A percentile compares a stretch with the other conserved stretches of the same genome.
Evolutionary conservation across 1,284 basidiomycete genomes (phyloP).

Genomic region (Albatrellus sp.): DNA sequence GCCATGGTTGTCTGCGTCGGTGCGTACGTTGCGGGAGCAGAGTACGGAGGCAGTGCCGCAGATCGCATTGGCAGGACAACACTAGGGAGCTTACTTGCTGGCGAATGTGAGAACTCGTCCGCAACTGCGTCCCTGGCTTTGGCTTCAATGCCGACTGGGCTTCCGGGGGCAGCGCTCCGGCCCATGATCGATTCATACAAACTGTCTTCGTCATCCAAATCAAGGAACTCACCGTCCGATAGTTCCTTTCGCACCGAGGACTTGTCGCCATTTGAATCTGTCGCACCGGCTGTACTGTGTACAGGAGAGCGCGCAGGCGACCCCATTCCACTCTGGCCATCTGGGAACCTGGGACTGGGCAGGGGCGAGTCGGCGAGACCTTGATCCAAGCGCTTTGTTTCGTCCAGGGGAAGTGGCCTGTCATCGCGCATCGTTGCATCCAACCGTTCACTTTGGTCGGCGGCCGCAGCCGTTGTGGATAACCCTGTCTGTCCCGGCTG

Average conservation of each 20-base stretch:
- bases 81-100: conserved; percentile 2
- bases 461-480: neutral
- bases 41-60: neutral
- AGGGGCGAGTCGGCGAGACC: conserved; percentile 51
- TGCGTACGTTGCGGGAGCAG: conserved; percentile 1
- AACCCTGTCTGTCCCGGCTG: too few species aligned
- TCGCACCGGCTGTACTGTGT: conserved; percentile 9
- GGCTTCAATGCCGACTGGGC: conserved; percentile 9
- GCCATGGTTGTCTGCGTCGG: neutral
- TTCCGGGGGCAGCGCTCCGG: conserved; percentile 14
- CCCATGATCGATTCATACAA: conserved; percentile 16
- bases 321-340: neutral
- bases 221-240: conserved; percentile 41
- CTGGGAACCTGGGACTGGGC: conserved; percentile 32
- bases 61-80: neutral
- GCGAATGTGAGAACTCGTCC: conserved; percentile 21
- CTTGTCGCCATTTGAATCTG: conserved; percentile 10
- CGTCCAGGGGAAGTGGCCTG: conserved; percentile 57
- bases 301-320: conserved; percentile 6
- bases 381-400: conserved; percentile 57
- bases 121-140: conserved; percentile 7
- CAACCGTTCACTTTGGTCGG: conserved; percentile 7
- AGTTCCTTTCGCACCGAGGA: conserved; percentile 11
- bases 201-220: conserved; percentile 37
- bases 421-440: conserved; percentile 35